Percentiles rank a stretch among this genome's conserved stretches.
Conservation (phyloP, 768 basidiomycete genomes). For the Crucibulum laeve region DNA sequence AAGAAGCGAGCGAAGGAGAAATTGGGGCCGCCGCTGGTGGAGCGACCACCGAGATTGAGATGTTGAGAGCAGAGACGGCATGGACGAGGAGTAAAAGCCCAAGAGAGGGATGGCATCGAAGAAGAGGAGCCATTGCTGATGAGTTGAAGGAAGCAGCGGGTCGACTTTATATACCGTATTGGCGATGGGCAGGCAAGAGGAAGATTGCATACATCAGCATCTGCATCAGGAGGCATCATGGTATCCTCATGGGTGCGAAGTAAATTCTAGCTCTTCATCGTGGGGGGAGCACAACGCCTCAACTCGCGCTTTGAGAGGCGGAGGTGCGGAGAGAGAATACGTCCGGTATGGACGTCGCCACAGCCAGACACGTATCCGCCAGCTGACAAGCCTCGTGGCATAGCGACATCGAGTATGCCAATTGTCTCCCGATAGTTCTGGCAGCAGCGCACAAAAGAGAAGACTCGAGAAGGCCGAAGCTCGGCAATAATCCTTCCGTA, state of each 20-base stretch:
- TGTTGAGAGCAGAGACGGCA: conserved; percentile 16
- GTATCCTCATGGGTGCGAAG: conserved; percentile 5
- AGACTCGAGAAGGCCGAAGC: neutral
- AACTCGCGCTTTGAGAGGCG: neutral
- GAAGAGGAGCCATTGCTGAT: neutral
- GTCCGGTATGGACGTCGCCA: neutral
- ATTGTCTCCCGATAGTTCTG: neutral
- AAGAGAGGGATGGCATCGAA: neutral
- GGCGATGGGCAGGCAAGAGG: too few species aligned
- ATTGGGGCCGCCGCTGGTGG: conserved; percentile 32
- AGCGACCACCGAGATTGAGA: conserved; percentile 35
- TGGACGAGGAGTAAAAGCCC: conserved; percentile 7
- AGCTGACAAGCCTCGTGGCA: conserved; percentile 5
- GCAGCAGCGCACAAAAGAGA: neutral
- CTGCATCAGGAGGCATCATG: conserved; percentile 1
- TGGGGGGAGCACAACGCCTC: neutral
- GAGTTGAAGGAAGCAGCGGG: neutral
- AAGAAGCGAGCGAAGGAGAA: conserved; percentile 46
- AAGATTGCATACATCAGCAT: too few species aligned
- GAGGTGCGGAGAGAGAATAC: neutral
- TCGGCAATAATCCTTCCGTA: too few species aligned
- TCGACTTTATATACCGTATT: neutral
- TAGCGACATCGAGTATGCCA: neutral
- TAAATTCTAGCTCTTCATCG: neutral
- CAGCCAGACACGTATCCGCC: neutral